Conservation (phyloP, 495 filamentous ascomycete species). For the Bryoglossum gracile region DNA sequence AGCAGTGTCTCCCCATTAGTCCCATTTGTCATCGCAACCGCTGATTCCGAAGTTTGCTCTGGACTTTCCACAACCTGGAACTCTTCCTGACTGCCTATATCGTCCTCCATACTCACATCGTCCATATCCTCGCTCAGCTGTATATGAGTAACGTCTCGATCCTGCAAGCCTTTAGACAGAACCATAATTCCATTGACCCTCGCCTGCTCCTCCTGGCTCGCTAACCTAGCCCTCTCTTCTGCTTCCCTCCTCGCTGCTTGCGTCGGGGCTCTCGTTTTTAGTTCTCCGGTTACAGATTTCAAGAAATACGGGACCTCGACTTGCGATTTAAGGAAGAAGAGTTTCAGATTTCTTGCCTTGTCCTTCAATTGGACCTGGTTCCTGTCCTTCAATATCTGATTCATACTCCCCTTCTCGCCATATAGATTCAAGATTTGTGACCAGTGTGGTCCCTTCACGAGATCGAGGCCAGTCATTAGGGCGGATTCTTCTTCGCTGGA, state of each 20-base stretch:
- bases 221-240: constrained; percentile 59
- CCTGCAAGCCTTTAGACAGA: constrained; percentile 36
- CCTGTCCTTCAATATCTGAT: constrained; percentile 80
- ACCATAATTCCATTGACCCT: constrained; percentile 66
- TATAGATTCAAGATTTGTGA: constrained; percentile 89
- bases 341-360: constrained; percentile 88
- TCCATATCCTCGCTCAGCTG: too few relatives aligned
- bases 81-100: too few relatives aligned
- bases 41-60: too few relatives aligned
- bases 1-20: too few relatives aligned
- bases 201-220: constrained; percentile 62
- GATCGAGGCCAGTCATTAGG: constrained; percentile 84
- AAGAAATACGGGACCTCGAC: constrained; percentile 91
- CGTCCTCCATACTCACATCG: too few relatives aligned
- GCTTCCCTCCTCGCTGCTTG: constrained; percentile 78
- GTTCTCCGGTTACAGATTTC: constrained; percentile 83
- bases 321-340: constrained; percentile 90
- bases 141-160: neutral
- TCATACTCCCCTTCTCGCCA: constrained; percentile 73
- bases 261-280: constrained; percentile 83
- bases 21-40: too few relatives aligned
- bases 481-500: constrained; percentile 86
- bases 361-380: constrained; percentile 96
- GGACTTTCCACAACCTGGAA: too few relatives aligned
- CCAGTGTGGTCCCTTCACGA: constrained; percentile 92